Conservation (phyloP, 2,329 filamentous ascomycete species). For the Parasarocladium wereldwijsianum region DNA sequence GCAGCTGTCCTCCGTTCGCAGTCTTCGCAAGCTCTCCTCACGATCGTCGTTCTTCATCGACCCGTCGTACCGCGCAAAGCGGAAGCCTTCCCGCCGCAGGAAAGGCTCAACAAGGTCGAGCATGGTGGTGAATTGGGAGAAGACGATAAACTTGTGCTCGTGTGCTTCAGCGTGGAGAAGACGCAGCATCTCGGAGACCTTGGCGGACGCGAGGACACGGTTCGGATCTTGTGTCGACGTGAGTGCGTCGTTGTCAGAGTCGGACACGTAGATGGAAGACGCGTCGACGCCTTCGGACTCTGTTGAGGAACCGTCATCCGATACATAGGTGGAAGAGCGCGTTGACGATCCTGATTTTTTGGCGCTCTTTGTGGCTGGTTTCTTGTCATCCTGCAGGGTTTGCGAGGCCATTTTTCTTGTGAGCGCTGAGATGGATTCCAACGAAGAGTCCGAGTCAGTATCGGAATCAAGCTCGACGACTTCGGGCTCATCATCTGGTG, state of each 20-base stretch:
- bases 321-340: constrained; percentile 4
- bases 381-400: constrained; percentile 15
- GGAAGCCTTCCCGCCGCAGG: constrained; percentile 56
- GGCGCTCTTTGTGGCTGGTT: constrained; percentile 4
- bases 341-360: constrained; percentile 1
- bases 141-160: constrained; percentile 94
- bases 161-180: constrained; percentile 66
- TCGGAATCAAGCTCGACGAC: constrained; percentile 12
- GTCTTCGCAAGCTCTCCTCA: constrained; percentile 65
- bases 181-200: constrained; percentile 72
- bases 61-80: constrained; percentile 83
- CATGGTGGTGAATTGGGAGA: constrained; percentile 98
- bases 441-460: constrained; percentile 13
- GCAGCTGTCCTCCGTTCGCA: constrained; percentile 61
- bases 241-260: constrained; percentile 13
- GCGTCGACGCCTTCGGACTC: constrained; percentile 5
- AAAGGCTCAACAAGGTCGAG: constrained; percentile 92
- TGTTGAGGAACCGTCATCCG: constrained; percentile 6
- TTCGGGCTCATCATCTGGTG: constrained; percentile 16
- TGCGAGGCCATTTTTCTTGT: constrained; percentile 22
- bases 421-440: constrained; percentile 19
- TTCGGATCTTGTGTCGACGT: constrained; percentile 21
- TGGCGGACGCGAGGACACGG: constrained; percentile 58
- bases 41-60: constrained; percentile 87
- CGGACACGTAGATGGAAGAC: constrained; percentile 6